phyloP scores from a whole-genome alignment of 129 eudicot genomes.

The Saposhnikovia divaricata region DNA sequence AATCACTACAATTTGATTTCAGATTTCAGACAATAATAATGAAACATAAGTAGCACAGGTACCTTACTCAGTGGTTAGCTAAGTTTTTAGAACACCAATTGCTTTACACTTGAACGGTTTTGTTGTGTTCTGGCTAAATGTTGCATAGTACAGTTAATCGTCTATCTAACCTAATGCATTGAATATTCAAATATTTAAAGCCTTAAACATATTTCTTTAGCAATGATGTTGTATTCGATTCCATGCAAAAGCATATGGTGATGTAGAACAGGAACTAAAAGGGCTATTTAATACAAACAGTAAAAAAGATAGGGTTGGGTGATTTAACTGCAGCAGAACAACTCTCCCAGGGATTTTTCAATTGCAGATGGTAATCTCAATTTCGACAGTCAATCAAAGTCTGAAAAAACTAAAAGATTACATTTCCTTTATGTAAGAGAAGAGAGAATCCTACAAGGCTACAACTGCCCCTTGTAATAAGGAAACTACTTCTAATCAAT shows the following conservation, averaged over 20 bases:
- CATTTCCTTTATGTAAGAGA: not conserved
- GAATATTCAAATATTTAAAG: not conserved
- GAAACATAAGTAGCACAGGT: not conserved
- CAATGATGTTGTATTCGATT: not conserved
- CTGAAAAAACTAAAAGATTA: not conserved
- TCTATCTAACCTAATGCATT: not conserved
- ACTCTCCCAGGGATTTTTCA: not conserved
- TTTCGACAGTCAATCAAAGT: not conserved
- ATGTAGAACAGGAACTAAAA: not conserved
- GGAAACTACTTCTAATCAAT: not conserved
- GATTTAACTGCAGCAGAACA: not conserved
- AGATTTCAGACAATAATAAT: not conserved
- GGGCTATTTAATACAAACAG: not conserved
- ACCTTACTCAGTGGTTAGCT: not conserved
- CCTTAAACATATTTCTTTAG: not conserved
- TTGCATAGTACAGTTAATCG: not conserved
- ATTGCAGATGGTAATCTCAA: not conserved
- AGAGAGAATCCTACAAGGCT: not conserved
- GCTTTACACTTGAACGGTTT: not conserved
- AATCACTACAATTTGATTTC: constrained; percentile 14
- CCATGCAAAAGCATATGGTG: not conserved
- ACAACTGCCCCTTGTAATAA: not conserved
- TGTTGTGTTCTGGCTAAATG: not conserved
- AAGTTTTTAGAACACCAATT: not conserved
- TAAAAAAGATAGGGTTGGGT: not conserved